Percentiles rank a stretch among this genome's conserved stretches.
These are phyloP conservation scores for Asterella californica DNA, from an alignment of 225 moss, liverwort and hornwort genomes.

Conservation along the genomic window DNA sequence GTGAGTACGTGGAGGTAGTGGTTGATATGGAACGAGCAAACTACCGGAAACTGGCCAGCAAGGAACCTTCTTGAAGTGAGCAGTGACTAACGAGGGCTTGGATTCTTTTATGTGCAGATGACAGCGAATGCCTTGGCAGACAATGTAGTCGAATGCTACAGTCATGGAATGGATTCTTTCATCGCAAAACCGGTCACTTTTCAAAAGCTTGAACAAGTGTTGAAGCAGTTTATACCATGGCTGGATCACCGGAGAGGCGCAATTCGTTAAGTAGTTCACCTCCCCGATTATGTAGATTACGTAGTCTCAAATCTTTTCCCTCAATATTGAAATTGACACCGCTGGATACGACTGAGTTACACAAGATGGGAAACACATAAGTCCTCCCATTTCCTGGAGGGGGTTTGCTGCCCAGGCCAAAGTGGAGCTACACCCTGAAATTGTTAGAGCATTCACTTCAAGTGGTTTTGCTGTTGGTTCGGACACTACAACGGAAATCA, in stretches of 20 bases:
- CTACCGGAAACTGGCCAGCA: too few species aligned
- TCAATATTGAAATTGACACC: slow-evolving; percentile 28
- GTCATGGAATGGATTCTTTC: slow-evolving; percentile 81
- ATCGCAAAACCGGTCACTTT: slow-evolving; percentile 82
- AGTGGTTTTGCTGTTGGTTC: slow-evolving; percentile 18
- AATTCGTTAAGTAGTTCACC: slow-evolving; percentile 21
- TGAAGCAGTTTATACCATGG: slow-evolving; percentile 73
- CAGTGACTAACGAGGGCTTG: background rate
- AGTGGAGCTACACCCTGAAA: slow-evolving; percentile 8
- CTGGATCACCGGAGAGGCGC: slow-evolving; percentile 25
- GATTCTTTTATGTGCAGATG: slow-evolving; percentile 46
- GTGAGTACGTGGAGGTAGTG: slow-evolving; percentile 31
- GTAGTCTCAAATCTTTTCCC: slow-evolving; percentile 23
- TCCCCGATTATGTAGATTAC: slow-evolving; percentile 28
- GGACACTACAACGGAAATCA: slow-evolving; percentile 5
- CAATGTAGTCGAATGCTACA: slow-evolving; percentile 68
- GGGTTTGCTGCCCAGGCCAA: slow-evolving; percentile 17
- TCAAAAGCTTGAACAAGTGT: slow-evolving; percentile 63
- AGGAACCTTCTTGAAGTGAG: background rate
- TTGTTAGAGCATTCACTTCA: slow-evolving; percentile 22
- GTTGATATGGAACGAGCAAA: background rate
- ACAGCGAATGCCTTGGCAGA: slow-evolving; percentile 77
- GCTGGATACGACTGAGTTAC: slow-evolving; percentile 27
- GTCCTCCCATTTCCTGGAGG: slow-evolving; percentile 14
- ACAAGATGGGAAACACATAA: slow-evolving; percentile 22